phyloP scores from a whole-genome alignment of 257 asterid genomes.

The Apocynum venetum region DNA sequence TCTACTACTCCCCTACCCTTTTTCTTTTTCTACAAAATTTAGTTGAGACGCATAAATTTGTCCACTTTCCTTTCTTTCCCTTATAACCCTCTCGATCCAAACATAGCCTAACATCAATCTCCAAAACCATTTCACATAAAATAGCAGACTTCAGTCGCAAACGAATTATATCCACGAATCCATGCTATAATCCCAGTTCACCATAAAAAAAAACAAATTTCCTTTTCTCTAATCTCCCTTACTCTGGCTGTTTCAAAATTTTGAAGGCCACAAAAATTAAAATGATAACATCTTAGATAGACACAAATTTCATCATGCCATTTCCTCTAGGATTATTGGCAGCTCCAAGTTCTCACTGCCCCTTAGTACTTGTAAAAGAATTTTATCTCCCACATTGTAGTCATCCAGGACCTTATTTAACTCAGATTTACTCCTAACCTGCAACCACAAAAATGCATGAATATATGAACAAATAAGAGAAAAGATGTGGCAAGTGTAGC shows the following conservation, averaged over 20 bases:
- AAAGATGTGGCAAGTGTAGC: background rate
- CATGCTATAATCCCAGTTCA: background rate
- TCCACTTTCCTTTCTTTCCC: too few species aligned
- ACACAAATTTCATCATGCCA: conserved; percentile 18
- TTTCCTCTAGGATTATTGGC: conserved; percentile 65
- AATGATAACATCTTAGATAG: background rate
- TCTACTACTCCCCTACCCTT: too few species aligned
- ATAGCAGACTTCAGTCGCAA: too few species aligned
- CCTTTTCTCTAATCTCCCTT: background rate
- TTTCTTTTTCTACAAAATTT: too few species aligned
- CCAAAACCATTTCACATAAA: too few species aligned
- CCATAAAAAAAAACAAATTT: background rate
- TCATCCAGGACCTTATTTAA: conserved; percentile 64
- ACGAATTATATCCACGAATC: background rate
- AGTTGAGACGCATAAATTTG: too few species aligned
- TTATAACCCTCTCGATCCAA: too few species aligned
- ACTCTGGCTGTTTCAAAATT: background rate
- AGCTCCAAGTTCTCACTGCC: conserved; percentile 57
- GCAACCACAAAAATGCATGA: conserved; percentile 19
- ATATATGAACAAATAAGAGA: background rate
- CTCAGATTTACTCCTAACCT: conserved; percentile 80
- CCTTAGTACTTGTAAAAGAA: conserved; percentile 54
- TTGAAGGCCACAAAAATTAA: too few species aligned
- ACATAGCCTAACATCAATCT: too few species aligned
- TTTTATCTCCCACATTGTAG: conserved; percentile 68